Conservation (phyloP, 1,284 basidiomycete genomes). For the Garcileccinum viscosum region DNA sequence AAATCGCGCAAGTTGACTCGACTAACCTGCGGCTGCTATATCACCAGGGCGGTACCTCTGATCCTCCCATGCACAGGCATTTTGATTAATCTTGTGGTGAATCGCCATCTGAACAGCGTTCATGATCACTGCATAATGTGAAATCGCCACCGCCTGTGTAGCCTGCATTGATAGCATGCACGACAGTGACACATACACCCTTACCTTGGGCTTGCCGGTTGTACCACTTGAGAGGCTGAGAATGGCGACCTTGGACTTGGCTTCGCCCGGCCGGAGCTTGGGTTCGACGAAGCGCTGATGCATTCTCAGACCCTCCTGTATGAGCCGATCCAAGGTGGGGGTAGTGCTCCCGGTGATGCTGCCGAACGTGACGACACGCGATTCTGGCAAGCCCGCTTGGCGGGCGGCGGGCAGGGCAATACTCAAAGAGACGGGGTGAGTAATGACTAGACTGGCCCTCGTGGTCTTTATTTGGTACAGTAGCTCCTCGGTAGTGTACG, state of each 20-base stretch:
- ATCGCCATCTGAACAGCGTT: conserved; percentile 64
- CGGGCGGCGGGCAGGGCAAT: conserved; percentile 63
- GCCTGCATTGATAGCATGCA: not conserved
- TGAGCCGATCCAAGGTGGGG: conserved; percentile 44
- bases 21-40: conserved; percentile 55
- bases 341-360: conserved; percentile 26
- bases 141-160: conserved; percentile 64
- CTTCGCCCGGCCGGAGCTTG: conserved; percentile 64
- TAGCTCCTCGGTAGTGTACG: conserved; percentile 72
- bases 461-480: conserved; percentile 63
- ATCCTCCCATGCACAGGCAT: conserved; percentile 44
- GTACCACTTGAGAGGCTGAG: conserved; percentile 80
- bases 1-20: conserved; percentile 7
- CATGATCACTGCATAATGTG: conserved; percentile 63
- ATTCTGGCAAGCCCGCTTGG: conserved; percentile 53
- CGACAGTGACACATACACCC: not conserved
- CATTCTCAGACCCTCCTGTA: conserved; percentile 45
- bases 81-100: conserved; percentile 51
- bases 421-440: conserved; percentile 57
- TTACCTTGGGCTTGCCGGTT: conserved; percentile 65
- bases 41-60: conserved; percentile 60
- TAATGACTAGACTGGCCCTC: conserved; percentile 62
- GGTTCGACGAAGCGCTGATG: conserved; percentile 46
- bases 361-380: conserved; percentile 61
- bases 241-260: conserved; percentile 73